Evolutionary conservation across 768 basidiomycete genomes (phyloP).

Genomic region (Lentinus brumalis): DNA sequence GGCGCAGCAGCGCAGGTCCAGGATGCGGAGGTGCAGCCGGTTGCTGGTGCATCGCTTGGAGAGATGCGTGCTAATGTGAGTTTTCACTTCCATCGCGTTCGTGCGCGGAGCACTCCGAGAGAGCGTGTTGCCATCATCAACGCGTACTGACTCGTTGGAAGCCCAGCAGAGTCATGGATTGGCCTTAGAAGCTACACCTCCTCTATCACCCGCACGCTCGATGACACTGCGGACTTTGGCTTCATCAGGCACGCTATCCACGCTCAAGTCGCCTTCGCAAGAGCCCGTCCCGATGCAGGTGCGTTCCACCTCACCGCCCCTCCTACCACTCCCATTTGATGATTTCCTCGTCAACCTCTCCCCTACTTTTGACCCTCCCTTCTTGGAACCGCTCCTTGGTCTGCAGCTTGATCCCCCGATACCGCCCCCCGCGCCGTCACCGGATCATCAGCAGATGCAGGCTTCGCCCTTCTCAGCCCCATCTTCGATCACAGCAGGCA

Average conservation of each 20-base stretch:
- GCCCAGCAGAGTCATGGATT: slow-evolving; percentile 3
- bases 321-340: background rate
- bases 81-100: too few species aligned
- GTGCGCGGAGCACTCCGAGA: background rate
- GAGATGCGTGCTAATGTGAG: too few species aligned
- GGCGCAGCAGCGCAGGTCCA: background rate
- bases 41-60: background rate
- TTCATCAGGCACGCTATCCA: background rate
- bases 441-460: too few species aligned
- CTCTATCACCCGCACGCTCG: background rate
- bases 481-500: background rate
- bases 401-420: background rate
- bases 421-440: background rate
- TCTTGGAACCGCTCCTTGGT: background rate
- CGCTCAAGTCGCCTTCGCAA: background rate
- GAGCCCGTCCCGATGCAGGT: slow-evolving; percentile 8
- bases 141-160: slow-evolving; percentile 1
- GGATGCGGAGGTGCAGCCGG: background rate
- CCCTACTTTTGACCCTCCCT: background rate
- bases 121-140: background rate
- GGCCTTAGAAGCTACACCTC: background rate
- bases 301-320: background rate
- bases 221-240: background rate
- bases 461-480: background rate
- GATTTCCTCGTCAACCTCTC: background rate